Evolutionary conservation across 371 early-diverging fungal genomes (phyloP).

Genomic region (Fennellomyces sp.): DNA sequence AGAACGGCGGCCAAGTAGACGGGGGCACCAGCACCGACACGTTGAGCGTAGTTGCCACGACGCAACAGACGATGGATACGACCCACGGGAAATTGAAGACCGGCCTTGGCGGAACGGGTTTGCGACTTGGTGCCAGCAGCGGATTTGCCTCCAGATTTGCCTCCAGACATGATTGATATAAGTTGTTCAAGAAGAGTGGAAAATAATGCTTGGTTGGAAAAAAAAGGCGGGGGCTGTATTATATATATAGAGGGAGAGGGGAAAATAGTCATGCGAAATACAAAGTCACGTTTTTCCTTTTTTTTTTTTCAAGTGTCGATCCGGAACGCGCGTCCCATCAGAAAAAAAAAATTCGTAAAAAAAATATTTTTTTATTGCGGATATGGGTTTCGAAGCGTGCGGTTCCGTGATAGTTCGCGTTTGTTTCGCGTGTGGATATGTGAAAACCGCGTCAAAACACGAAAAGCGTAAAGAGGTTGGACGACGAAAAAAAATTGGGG

Average conservation of each 20-base stretch:
- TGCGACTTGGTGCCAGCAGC: conserved; percentile 58
- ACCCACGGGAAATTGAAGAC: conserved; percentile 92
- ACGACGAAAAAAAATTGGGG: not conserved
- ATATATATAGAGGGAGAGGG: conserved; percentile 11
- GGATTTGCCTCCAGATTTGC: conserved; percentile 65
- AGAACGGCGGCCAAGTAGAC: conserved; percentile 92
- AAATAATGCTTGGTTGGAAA: conserved; percentile 11
- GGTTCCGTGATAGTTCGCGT: not conserved
- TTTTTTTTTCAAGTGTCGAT: conserved; percentile 1
- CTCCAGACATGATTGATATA: conserved; percentile 55
- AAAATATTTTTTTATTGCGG: not conserved
- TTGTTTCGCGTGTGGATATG: not conserved
- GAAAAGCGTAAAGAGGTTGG: not conserved
- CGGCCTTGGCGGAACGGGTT: conserved; percentile 76
- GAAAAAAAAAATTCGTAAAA: not conserved
- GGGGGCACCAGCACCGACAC: conserved; percentile 90
- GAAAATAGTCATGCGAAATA: not conserved
- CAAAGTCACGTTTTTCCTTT: not conserved
- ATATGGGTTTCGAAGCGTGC: not conserved
- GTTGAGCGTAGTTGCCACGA: conserved; percentile 91
- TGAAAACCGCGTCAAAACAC: not conserved
- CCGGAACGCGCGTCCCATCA: not conserved
- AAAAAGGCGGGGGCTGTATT: conserved; percentile 2
- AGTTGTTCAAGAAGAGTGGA: conserved; percentile 6
- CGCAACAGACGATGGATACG: conserved; percentile 93